Evolutionary conservation across 169 alveolate species (phyloP).

Genomic region (Cryptosporidium baileyi): DNA sequence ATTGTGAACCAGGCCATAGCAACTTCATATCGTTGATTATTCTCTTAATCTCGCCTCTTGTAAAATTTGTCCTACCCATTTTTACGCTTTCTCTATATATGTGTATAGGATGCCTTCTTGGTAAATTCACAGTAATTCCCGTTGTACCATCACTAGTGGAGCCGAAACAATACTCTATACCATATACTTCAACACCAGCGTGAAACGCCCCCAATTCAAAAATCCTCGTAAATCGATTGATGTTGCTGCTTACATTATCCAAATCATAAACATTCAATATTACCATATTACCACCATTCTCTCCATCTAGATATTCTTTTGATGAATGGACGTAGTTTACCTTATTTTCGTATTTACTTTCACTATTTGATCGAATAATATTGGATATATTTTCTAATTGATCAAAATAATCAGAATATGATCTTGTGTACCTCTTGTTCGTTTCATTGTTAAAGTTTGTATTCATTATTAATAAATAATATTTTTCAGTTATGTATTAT

Average conservation of each 20-base stretch:
- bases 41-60: slow-evolving; percentile 60
- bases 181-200: slow-evolving; percentile 71
- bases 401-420: not conserved
- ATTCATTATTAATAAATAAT: not conserved
- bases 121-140: slow-evolving; percentile 62
- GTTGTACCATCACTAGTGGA: slow-evolving; percentile 67
- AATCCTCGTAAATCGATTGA: slow-evolving; percentile 53
- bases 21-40: slow-evolving; percentile 41
- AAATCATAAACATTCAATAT: slow-evolving; percentile 67
- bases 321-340: not conserved
- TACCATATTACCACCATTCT: slow-evolving; percentile 43
- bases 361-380: not conserved
- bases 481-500: not conserved
- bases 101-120: slow-evolving; percentile 69
- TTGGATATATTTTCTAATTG: slow-evolving; percentile 18
- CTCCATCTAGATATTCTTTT: slow-evolving; percentile 2
- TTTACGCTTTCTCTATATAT: slow-evolving; percentile 66
- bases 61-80: slow-evolving; percentile 67
- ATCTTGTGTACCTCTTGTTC: no score
- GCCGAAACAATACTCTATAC: slow-evolving; percentile 71
- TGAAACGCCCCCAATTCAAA: slow-evolving; percentile 71
- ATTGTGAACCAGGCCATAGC: slow-evolving; percentile 68
- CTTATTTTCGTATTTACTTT: not conserved
- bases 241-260: slow-evolving; percentile 47
- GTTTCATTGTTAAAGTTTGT: no score